Evolutionary conservation across 495 filamentous ascomycete genomes (phyloP), one percentile per base, ranked within the genome.

Genomic region (Aspergillus sclerotioniger): DNA sequence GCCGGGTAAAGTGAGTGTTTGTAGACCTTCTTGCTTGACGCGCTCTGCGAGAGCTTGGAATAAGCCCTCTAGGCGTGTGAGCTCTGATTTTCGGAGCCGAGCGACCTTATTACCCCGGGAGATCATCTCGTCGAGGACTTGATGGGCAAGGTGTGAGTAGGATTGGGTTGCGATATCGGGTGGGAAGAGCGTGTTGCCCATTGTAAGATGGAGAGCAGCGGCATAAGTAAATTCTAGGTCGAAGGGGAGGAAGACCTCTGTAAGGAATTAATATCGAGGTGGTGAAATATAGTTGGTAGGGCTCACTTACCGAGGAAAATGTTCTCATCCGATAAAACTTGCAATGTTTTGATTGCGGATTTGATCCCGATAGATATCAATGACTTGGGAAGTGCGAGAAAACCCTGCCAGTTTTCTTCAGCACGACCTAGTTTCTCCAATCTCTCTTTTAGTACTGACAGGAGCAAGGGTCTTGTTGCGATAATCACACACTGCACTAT

Each of bases 211-310:
- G 3, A 75, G 28, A 13, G 72, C 69, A 15, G 69, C 71, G 3
- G 53, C 70, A 53, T 69, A 74, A n/a, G 68, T 71, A 35, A 71
- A 64, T 62, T 76, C 74, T 16, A 73, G 61, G 12, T 76, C 68
- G 53, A 72, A 76, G 9, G 71, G 69, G 12, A 76, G 64, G 57
- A 76, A 76, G 13, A 64, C 64, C 60, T 76, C 74, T 75, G 16
- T n/a, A 20, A 12, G 17, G 29, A 44, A 28, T 7, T 5, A 25
- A 5, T 25, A 25, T 25, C 5, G 2, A 5, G 25, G 5, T 25
- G 25, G 5, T 25, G 2, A 3, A 5, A 25, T 5, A 25, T 25
- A 25, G 25, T 5, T 25, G 25, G 25, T 5, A 25, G 25, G 25
- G 25, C 15, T 44, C 28, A 50, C 61, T 3, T 64, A 74, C 73